Percentiles rank a stretch among this genome's conserved stretches.
These are phyloP conservation scores for Nymphaea thermarum DNA, from an alignment of 164 flowering plant genomes.

Conservation along the genomic window DNA sequence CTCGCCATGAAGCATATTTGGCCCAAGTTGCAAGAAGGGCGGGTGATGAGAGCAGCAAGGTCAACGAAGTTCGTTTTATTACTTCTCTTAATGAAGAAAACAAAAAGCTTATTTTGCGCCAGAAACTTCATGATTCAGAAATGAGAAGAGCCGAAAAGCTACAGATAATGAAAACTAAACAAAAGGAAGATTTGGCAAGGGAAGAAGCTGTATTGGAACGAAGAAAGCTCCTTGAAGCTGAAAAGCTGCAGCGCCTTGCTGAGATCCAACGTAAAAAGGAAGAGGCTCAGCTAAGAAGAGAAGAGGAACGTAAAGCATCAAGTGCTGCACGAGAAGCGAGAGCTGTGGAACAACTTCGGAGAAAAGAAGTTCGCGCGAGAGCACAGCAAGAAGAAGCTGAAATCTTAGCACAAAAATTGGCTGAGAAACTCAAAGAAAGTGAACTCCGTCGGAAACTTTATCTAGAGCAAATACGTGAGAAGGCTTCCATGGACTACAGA, in stretches of 20 bases:
- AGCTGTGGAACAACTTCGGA: conserved; percentile 72
- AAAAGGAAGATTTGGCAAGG: conserved; percentile 88
- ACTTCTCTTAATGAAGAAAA: conserved; percentile 94
- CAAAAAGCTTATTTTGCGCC: conserved; percentile 72
- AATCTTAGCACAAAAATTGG: conserved; percentile 82
- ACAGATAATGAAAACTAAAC: conserved; percentile 69
- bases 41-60: conserved; percentile 95
- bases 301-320: conserved; percentile 92
- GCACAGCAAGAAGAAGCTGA: conserved; percentile 98
- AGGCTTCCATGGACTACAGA: conserved; percentile 92
- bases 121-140: conserved; percentile 87
- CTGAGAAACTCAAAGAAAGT: conserved; percentile 88
- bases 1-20: conserved; percentile 84
- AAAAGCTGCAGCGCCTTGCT: conserved; percentile 89
- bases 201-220: conserved; percentile 98
- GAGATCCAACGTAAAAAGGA: conserved; percentile 86
- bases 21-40: conserved; percentile 94
- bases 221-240: conserved; percentile 74
- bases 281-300: conserved; percentile 88
- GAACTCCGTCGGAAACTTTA: conserved; percentile 88
- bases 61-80: conserved; percentile 94
- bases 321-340: conserved; percentile 93
- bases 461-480: conserved; percentile 87
- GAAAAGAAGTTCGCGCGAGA: conserved; percentile 79
- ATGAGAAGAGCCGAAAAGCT: conserved; percentile 92